Conservation (phyloP, 495 filamentous ascomycete genomes). For the Hypoxylon lienhwacheense region DNA sequence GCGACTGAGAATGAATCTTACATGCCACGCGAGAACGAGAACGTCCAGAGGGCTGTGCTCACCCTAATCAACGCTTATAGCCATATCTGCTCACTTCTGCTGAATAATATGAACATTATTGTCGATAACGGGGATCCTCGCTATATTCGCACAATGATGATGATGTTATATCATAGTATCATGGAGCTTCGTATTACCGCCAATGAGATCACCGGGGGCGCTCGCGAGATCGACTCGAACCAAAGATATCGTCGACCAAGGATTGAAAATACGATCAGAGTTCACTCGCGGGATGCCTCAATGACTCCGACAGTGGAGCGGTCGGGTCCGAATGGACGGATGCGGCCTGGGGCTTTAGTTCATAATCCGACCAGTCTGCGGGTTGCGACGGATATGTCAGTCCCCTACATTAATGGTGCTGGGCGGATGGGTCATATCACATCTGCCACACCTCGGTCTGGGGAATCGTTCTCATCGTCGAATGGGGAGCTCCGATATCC, state of each 20-base stretch:
- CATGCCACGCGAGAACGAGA: slow-evolving; percentile 61
- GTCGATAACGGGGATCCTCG: slow-evolving; percentile 73
- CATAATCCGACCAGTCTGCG: slow-evolving; percentile 61
- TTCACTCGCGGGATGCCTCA: slow-evolving; percentile 54
- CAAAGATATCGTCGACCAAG: slow-evolving; percentile 34
- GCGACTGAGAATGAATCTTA: slow-evolving; percentile 55
- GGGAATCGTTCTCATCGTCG: slow-evolving; percentile 71
- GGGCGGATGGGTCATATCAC: slow-evolving; percentile 53
- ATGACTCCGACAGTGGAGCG: slow-evolving; percentile 65
- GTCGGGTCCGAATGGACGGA: slow-evolving; percentile 50
- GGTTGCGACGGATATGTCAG: slow-evolving; percentile 52
- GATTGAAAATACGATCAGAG: slow-evolving; percentile 46
- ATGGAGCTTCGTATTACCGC: slow-evolving; percentile 67
- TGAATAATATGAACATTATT: slow-evolving; percentile 68
- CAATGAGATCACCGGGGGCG: slow-evolving; percentile 40
- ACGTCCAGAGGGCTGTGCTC: slow-evolving; percentile 64
- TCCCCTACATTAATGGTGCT: slow-evolving; percentile 46
- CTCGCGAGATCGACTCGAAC: slow-evolving; percentile 45
- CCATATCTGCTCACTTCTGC: slow-evolving; percentile 70
- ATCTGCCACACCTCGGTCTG: slow-evolving; percentile 72
- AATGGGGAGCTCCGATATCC: slow-evolving; percentile 49
- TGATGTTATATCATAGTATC: slow-evolving; percentile 77
- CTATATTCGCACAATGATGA: slow-evolving; percentile 78
- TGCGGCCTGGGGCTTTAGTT: slow-evolving; percentile 64
- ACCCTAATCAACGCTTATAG: slow-evolving; percentile 76